A percentile compares a stretch with the other conserved stretches of the same genome.
Conservation (phyloP, 306 rosid genomes). For the Dryas drummondii region DNA sequence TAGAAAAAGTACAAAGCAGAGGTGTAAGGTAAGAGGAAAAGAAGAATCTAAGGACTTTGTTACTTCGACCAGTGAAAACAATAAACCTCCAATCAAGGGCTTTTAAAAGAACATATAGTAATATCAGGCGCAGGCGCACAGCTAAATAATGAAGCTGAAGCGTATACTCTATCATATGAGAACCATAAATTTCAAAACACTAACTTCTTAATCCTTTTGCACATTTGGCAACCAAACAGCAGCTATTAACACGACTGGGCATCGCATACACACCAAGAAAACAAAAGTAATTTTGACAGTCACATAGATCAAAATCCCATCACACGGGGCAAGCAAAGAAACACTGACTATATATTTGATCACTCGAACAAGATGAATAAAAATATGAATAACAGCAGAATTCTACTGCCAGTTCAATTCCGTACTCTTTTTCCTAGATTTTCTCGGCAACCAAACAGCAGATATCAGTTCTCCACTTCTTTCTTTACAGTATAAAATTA, state of each 20-base stretch:
- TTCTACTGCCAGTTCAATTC: conserved; percentile 11
- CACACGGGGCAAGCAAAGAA: neutral
- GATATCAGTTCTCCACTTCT: conserved; percentile 9
- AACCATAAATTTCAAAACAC: neutral
- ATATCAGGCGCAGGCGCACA: neutral
- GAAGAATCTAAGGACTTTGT: neutral
- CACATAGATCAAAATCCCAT: conserved; percentile 1
- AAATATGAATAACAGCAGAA: neutral
- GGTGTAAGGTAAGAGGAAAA: neutral
- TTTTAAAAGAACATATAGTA: neutral
- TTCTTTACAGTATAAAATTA: neutral
- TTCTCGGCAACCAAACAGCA: conserved; percentile 25
- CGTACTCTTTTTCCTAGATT: conserved; percentile 13
- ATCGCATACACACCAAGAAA: neutral
- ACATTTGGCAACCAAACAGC: neutral
- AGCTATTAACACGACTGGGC: neutral
- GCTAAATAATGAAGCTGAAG: neutral
- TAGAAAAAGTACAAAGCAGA: neutral
- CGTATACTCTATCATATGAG: neutral
- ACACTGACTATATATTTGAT: neutral
- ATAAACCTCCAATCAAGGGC: neutral
- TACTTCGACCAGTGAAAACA: neutral
- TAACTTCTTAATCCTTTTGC: neutral
- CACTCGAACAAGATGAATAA: neutral
- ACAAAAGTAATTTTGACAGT: neutral